Evolutionary conservation across 2,329 filamentous ascomycete species (phyloP).

Genomic region (Neofusicoccum cordaticola): DNA sequence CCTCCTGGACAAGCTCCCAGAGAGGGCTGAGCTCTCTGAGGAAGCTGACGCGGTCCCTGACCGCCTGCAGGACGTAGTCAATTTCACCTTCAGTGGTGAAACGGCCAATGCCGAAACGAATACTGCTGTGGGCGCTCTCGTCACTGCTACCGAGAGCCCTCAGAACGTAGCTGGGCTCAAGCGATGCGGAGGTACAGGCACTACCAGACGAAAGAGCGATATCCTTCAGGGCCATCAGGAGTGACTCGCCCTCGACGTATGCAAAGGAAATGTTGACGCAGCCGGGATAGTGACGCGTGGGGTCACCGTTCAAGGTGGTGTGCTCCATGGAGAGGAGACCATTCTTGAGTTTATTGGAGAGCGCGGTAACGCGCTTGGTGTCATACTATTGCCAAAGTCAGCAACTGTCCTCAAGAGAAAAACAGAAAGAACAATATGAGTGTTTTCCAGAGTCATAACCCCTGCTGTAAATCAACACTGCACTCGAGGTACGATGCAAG

Average conservation of each 20-base stretch:
- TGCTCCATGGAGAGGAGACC: constrained; percentile 89
- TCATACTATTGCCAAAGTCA: constrained; percentile 68
- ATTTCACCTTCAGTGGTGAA: constrained; percentile 96
- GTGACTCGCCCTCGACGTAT: constrained; percentile 95
- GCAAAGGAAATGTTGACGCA: constrained; percentile 99
- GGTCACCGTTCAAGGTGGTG: constrained; percentile 84
- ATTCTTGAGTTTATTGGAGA: constrained; percentile 80
- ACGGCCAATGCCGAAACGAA: constrained; percentile 93
- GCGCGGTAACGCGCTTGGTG: constrained; percentile 72
- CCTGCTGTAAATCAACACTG: constrained; percentile 60
- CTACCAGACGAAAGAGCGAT: constrained; percentile 96
- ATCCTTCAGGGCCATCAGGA: constrained; percentile 97
- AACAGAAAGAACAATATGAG: not conserved
- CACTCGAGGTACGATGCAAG: constrained; percentile 21
- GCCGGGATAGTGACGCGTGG: constrained; percentile 81
- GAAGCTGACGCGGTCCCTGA: constrained; percentile 86
- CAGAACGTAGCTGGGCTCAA: constrained; percentile 95
- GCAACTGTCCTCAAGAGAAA: constrained; percentile 1
- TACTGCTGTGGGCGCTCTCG: constrained; percentile 96
- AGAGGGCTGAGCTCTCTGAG: constrained; percentile 90
- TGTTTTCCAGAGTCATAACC: constrained; percentile 53
- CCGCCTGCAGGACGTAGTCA: constrained; percentile 94
- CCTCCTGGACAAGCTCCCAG: constrained; percentile 98
- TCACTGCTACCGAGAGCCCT: constrained; percentile 93
- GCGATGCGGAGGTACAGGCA: constrained; percentile 92